Evolutionary conservation across 768 basidiomycete species (phyloP).

Genomic region (Lactifluus subvellereus): DNA sequence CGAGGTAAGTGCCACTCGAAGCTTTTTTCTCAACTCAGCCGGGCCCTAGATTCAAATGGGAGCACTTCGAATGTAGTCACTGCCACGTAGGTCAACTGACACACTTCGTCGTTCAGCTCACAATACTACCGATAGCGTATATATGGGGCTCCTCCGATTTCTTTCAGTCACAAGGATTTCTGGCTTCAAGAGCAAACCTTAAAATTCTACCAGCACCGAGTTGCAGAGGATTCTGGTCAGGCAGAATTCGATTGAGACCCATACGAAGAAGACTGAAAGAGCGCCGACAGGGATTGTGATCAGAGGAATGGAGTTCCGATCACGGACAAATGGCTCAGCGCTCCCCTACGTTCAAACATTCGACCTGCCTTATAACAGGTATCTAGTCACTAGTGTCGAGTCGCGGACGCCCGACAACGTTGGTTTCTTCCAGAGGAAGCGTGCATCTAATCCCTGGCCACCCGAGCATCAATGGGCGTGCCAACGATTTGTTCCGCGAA

Average conservation of each 20-base stretch:
- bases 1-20: slow-evolving; percentile 45
- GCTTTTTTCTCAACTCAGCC: slow-evolving; percentile 3
- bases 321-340: slow-evolving; percentile 22
- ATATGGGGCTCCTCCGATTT: slow-evolving; percentile 5
- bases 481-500: slow-evolving; percentile 51
- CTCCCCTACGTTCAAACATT: slow-evolving; percentile 42
- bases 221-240: slow-evolving; percentile 25
- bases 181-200: slow-evolving; percentile 17
- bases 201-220: slow-evolving; percentile 17
- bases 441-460: slow-evolving; percentile 51
- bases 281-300: slow-evolving; percentile 21
- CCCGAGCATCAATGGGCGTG: slow-evolving; percentile 36
- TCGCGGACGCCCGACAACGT: neutral
- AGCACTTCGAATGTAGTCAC: slow-evolving; percentile 60
- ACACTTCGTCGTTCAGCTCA: neutral
- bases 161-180: slow-evolving; percentile 19
- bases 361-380: slow-evolving; percentile 28
- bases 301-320: neutral
- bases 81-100: slow-evolving; percentile 44
- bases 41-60: slow-evolving; percentile 60
- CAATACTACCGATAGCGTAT: slow-evolving; percentile 7
- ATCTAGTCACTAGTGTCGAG: neutral
- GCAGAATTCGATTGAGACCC: neutral
- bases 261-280: neutral
- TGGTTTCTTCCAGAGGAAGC: slow-evolving; percentile 41